Evolutionary conservation across 345 rosid species (phyloP), one percentile per base, ranked within the genome.

Genomic region (Microcos paniculata): DNA sequence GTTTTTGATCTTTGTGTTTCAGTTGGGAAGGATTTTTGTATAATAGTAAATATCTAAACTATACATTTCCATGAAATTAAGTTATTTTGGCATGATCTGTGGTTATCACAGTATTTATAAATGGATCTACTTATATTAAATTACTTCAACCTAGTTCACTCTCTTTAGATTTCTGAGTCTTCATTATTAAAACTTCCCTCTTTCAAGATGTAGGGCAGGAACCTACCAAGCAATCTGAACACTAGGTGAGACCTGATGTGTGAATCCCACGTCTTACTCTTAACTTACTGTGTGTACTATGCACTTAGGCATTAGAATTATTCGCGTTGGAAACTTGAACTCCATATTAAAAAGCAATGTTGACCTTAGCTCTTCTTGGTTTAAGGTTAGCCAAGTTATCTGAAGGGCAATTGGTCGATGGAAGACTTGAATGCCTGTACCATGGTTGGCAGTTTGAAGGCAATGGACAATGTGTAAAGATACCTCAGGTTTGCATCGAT

Each of bases 361-460:
- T 14, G 38, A 59, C 16, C 38, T 51, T 73, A 49, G 49, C 4
- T 74, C 2, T 52, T 26, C 68, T 72, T n/a, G 64, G 45, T 49
- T 70, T 70, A 69, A 95, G 99, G 86, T 84, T 93, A 63, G 98
- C 99, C 30, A 95, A 93, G 83, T 79, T 95, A 82, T 95, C 98
- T 71, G 98, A 93, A 84, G 98, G 99, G 55, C 98, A 93, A 74
- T 46, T 95, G 83, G 76, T 89, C 8, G 99, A 91, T 75, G 98
- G 99, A 59, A 89, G 93, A 72, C 87, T 95, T 42, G 99, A 95
- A 87, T 93, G 98, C 81, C 72, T 93, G 49, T 95, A 95, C 79
- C 99, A 95, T 76, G 98, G 99, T 18, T 95, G 99, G 98, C 99
- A 93, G 78, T 95, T 90, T 79, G 96, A 89, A 74, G 96, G 97